These are phyloP conservation scores for Pharnaceum exiguum DNA, from an alignment of 148 eudicot genomes.

Conservation along the genomic window DNA sequence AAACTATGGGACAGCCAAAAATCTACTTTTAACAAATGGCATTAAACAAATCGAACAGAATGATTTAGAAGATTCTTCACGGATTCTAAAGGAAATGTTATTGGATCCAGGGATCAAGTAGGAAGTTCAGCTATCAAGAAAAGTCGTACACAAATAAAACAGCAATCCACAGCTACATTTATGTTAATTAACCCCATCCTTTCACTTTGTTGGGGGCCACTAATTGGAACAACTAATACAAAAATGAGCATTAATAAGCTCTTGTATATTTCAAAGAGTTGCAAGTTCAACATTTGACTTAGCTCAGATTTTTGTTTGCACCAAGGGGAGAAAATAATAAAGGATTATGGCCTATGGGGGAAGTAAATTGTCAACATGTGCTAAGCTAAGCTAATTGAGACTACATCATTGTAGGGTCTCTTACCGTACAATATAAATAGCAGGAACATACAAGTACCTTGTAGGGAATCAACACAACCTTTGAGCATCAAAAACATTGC, in stretches of 20 bases:
- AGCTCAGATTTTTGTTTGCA: neutral
- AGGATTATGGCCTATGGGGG: too few species aligned
- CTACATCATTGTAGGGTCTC: neutral
- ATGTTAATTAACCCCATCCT: neutral
- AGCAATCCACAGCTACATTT: neutral
- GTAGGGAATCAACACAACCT: constrained; percentile 19
- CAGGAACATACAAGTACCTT: constrained; percentile 4
- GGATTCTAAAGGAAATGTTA: constrained; percentile 13
- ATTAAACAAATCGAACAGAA: neutral
- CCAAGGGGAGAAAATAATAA: too few species aligned
- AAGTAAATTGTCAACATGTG: too few species aligned
- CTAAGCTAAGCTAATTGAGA: neutral
- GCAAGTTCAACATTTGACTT: constrained; percentile 13
- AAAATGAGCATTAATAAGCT: neutral
- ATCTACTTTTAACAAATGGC: neutral
- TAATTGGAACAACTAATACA: neutral
- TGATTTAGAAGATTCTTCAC: neutral
- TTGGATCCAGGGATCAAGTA: neutral
- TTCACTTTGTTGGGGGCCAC: constrained; percentile 9
- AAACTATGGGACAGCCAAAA: neutral
- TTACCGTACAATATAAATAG: neutral
- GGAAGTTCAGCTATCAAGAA: constrained; percentile 1
- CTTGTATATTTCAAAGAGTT: constrained; percentile 17
- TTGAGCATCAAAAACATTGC: neutral
- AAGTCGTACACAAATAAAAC: constrained; percentile 13